phyloP scores from a whole-genome alignment of 2,329 filamentous ascomycete species.

The Berkeleyomyces rouxiae region DNA sequence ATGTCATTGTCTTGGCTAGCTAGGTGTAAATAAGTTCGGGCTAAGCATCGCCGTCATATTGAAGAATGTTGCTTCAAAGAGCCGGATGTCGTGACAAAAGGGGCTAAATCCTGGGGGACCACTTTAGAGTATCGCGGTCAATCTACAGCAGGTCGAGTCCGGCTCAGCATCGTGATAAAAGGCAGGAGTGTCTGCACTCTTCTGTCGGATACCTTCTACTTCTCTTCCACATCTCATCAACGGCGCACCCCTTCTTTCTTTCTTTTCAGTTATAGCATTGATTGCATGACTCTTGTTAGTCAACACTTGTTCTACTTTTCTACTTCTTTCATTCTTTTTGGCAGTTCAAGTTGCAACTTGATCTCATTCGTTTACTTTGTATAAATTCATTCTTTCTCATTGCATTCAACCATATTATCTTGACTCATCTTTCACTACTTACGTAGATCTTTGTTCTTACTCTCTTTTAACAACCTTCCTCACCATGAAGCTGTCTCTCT shows the following conservation, averaged over 20 bases:
- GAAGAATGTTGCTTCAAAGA: not conserved
- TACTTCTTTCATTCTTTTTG: not conserved
- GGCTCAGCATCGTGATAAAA: not conserved
- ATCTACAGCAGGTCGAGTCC: not conserved
- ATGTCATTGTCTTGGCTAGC: not conserved
- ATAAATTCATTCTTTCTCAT: not conserved
- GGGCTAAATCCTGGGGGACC: too few species aligned
- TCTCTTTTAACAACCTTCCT: not conserved
- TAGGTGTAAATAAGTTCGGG: not conserved
- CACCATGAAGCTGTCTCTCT: constrained; percentile 8
- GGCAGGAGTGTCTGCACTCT: not conserved
- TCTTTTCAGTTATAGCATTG: too few species aligned
- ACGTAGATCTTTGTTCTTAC: not conserved
- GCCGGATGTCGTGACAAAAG: not conserved
- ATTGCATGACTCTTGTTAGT: not conserved
- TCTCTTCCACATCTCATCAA: not conserved
- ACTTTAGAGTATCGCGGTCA: too few species aligned
- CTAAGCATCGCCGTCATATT: not conserved
- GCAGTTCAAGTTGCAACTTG: too few species aligned
- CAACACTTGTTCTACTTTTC: too few species aligned
- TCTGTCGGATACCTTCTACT: not conserved
- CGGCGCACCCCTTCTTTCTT: too few species aligned
- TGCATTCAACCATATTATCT: not conserved
- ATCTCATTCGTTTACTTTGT: not conserved
- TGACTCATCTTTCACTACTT: too few species aligned